Base-by-base conservation (phyloP, 208 protist genomes). In the Leishmania tarentolae region DNA sequence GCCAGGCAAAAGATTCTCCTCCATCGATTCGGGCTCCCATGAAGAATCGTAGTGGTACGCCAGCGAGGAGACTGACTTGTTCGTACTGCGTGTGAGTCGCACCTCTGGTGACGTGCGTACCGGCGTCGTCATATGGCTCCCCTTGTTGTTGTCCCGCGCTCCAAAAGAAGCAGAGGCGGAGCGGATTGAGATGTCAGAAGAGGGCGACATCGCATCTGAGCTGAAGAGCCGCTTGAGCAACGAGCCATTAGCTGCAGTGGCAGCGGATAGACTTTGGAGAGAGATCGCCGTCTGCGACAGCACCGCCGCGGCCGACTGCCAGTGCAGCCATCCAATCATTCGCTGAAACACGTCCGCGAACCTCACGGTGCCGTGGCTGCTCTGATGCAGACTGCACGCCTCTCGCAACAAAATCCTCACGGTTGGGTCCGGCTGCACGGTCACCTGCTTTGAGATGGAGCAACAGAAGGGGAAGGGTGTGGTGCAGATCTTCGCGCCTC, bases 391-490 rank as follows among this genome's bases (percentile, higher is more conserved):
- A 35, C 47, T 71, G 69, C 88, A 68, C 28, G 87, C 84, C 81
- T 94, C 87, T 15, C 79, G 72, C 37, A 96, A 35, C 50, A 93
- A 80, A n/a, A 74, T 77, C 4, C 73, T 78, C 40, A 95, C 82
- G 61, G 89, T 79, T 9, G 85, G 79, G 76, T 95, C 87, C 5
- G 89, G 78, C 65, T 80, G 47, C 52, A 95, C 84, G 28, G 80
- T 68, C 24, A 84, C 83, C 69, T 86, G 76, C 66, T 72, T 66
- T n/a, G 80, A 40, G 17, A 93, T 61, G 35, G 56, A 19, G 63
- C 87, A 88, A 40, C 76, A 79, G 80, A 96, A 96, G 13, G 87
- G 93, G n/a, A 86, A 86, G 1, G 84, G 78, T 7, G 87, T 74
- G 28, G 75, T 87, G 70, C 82, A 78, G 24, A 87, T 80, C n/a